Percentiles rank a stretch among this genome's conserved stretches.
Evolutionary conservation across 73 alveolate species (phyloP).

Genomic region (Tetrahymena elliotti): DNA sequence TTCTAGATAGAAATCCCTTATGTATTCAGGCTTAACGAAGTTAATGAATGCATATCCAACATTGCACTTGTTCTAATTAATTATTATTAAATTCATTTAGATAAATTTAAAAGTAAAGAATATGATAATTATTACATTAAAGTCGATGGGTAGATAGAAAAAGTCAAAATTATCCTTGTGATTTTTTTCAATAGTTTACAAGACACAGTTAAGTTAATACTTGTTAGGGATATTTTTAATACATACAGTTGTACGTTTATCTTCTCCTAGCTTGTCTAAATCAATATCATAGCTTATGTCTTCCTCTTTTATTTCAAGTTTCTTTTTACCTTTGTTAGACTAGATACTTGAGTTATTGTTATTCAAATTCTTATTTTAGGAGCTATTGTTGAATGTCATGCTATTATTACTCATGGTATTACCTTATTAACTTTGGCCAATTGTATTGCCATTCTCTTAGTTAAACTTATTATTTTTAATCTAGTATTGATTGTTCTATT

Average conservation of each 20-base stretch:
- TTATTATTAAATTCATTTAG: background rate
- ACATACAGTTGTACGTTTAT: slow-evolving; percentile 72
- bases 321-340: background rate
- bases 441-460: background rate
- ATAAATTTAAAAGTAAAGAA: too few relatives aligned
- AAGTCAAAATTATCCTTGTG: slow-evolving; percentile 73
- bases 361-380: background rate
- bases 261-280: background rate
- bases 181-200: slow-evolving; percentile 55
- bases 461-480: background rate
- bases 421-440: background rate
- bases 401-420: background rate
- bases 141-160: slow-evolving; percentile 79
- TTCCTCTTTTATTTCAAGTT: background rate
- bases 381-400: background rate
- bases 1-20: background rate
- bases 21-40: slow-evolving; percentile 27
- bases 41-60: slow-evolving; percentile 95
- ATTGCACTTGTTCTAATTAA: slow-evolving; percentile 59
- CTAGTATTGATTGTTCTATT: background rate
- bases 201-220: slow-evolving; percentile 51
- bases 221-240: slow-evolving; percentile 85
- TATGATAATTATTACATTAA: slow-evolving; percentile 7
- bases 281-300: background rate
- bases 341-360: background rate